Evolutionary conservation across 2,329 filamentous ascomycete genomes (phyloP), one percentile per base, ranked within the genome.

Genomic region (Epichloe gansuensis): DNA sequence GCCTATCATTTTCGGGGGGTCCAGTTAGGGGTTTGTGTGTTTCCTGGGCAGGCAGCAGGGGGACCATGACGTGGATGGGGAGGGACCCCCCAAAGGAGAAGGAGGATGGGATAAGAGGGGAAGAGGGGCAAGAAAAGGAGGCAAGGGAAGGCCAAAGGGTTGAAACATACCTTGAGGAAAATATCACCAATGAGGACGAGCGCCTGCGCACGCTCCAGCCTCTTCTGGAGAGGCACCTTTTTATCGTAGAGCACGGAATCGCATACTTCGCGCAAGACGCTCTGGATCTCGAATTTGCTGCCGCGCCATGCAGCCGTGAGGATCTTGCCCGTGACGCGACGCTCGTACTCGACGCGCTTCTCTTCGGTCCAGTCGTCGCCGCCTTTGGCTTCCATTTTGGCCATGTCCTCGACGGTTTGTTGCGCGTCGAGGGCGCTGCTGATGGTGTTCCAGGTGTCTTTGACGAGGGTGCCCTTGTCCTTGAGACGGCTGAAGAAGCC

Each of bases 361-460:
- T 97, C 93, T 56, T 98, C 93, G 1, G 93, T 97, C 93, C 93
- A 98, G 55, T 95, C 89, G 52, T 96, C 93, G 48, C 93, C 93
- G 50, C 91, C 93, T 63, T 84, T 84, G 74, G 96, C 87, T 72
- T 98, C 93, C 70, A 91, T 77, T 67, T 91, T 89, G 51, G 89
- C 90, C 93, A 98, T 97, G 69, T 96, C 91, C 73, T 98, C 91
- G 82, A 98, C 95, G 54, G 90, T 95, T 74, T 95, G 85, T 73
- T 98, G 93, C 27, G 93, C 93, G 64, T 96, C 90, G 58, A 98
- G 95, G 40, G 93, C 93, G 49, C 88, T 94, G 57, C 84, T 89
- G 65, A 98, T 96, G 34, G 93, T 98, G 64, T 87, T 91, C 93
- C 93, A 98, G 1, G 93, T 97, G 64, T 98, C 93, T 76, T 97